phyloP scores from a whole-genome alignment of 495 filamentous ascomycete species.

The Penicillium fimorum region DNA sequence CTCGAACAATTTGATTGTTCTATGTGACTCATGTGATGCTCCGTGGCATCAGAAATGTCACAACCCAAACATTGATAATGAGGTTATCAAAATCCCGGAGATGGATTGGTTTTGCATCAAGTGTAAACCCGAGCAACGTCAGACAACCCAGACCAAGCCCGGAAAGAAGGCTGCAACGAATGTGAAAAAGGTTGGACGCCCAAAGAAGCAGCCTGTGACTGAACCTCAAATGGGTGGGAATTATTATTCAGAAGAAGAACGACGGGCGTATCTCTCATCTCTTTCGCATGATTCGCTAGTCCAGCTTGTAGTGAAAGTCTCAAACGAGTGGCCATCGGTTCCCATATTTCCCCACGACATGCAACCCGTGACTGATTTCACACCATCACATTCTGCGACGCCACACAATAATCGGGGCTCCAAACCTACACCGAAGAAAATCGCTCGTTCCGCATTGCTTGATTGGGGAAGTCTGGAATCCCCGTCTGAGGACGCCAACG shows the following conservation, averaged over 20 bases:
- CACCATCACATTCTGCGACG: background rate
- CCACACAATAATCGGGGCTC: background rate
- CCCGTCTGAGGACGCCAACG: background rate
- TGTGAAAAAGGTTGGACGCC: background rate
- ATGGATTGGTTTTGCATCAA: slow-evolving; percentile 75
- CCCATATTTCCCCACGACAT: slow-evolving; percentile 43
- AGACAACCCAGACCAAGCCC: slow-evolving; percentile 24
- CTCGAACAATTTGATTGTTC: slow-evolving; percentile 80
- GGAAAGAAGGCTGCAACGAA: background rate
- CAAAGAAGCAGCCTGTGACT: slow-evolving; percentile 3
- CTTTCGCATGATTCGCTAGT: slow-evolving; percentile 44
- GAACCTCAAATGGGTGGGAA: slow-evolving; percentile 24
- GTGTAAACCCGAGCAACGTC: slow-evolving; percentile 53
- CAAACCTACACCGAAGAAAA: slow-evolving; percentile 8
- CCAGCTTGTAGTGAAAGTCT: slow-evolving; percentile 39
- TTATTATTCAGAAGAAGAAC: slow-evolving; percentile 29
- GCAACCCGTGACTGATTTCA: slow-evolving; percentile 6
- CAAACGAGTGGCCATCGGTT: slow-evolving; percentile 31
- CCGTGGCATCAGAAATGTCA: slow-evolving; percentile 93
- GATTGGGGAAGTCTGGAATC: background rate
- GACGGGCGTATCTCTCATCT: slow-evolving; percentile 42
- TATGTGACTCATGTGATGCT: slow-evolving; percentile 87
- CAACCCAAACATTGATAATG: slow-evolving; percentile 71
- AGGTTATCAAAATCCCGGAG: slow-evolving; percentile 63
- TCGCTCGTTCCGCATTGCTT: background rate